Base-by-base conservation (phyloP, 441 rosid genomes). In the Populus tomentosa region DNA sequence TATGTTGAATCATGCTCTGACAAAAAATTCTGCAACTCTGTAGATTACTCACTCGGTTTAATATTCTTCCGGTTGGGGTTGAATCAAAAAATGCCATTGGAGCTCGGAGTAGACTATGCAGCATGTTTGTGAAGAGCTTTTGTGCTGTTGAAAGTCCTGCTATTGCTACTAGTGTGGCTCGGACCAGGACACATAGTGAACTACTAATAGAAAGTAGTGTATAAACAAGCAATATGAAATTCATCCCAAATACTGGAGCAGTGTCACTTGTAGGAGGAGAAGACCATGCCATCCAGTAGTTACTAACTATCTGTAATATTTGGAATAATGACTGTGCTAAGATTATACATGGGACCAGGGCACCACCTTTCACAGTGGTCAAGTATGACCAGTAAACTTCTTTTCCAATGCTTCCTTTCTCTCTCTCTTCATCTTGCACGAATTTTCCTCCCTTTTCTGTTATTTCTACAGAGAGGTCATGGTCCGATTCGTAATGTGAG, bases 241-340 rank as follows among this genome's bases (percentile, higher is more conserved):
- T 85, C 98, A 94, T 92, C 61, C 85, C 80, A 18, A 87, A 28
- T 66, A 46, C 80, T 72, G 97, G 92, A 74, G 81, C 40, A 20
- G 86, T 79, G 18, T 94, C 91, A 50, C 84, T 82, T 63, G 94
- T 87, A 33, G 98, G 82, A 74, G 98, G 93, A 83, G 90, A 88
- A 83, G 92, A 84, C 98, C 98, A 94, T 50, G 99, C 97, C 96
- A 96, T 94, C 99, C 99, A 96, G 76, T 94, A 96, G 75, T 96
- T 96, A 75, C 99, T 94, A 42, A 92, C 90, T 63, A 94, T 86
- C 86, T 94, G 98, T 59, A 96, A 84, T 74, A 87, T 75, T 86
- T 96, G 99, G 89, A 92, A 96, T 14, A 88, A 84, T 75, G 92
- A 86, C 84, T 96, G 99, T 69, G 99, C 98, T 87, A 96, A 74